Evolutionary conservation across 2,329 filamentous ascomycete species (phyloP), one percentile per base, ranked within the genome.

Genomic region (Ophiostoma piceae): DNA sequence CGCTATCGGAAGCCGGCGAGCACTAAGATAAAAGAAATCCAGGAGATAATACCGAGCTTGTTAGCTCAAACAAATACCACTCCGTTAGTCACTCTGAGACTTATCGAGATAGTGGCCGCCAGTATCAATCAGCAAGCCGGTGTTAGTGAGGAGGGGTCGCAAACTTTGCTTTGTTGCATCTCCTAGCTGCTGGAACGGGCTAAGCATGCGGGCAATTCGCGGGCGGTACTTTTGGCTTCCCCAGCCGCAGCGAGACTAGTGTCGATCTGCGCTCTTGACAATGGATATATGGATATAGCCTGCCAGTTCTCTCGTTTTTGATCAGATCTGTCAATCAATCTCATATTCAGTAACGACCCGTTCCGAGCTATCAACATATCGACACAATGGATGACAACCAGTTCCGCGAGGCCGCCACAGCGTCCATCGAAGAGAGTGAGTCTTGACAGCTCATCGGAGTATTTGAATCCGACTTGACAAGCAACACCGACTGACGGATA

Each of bases 361-460:
- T 29, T 29, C 26, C 26, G 35, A 35, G 35, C 35, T 47, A 43
- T 43, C 41, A 14, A 29, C 57, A 16, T 32, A 32, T 32, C 57
- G 57, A 16, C n/a, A 32, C n/a, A 47, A 43, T 66, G 37, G 65
- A 66, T 66, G 65, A 47, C 65, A 66, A 43, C 22, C 39, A 66
- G 65, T 97, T 96, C 79, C 85, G 88, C 73, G 82, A 87, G 72
- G 92, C 92, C 73, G 93, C 92, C 64, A 87, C 92, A 73, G 86
- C 88, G 70, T 90, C 90, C 71, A 88, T 96, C 77, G 91, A 96
- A 74, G 91, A 96, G 71, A 96, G 92, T 93, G 80, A 77, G 88
- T 82, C 67, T 2, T n/a, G 43, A 47, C 43, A 47, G 16, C 43
- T n/a, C 5, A 16, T 47, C 43, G 43, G 41, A 43, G 14, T 14